Percentiles rank a stretch among this genome's conserved stretches.
Evolutionary conservation across 495 filamentous ascomycete species (phyloP).

Genomic region (Hyaloscypha hepaticicola): DNA sequence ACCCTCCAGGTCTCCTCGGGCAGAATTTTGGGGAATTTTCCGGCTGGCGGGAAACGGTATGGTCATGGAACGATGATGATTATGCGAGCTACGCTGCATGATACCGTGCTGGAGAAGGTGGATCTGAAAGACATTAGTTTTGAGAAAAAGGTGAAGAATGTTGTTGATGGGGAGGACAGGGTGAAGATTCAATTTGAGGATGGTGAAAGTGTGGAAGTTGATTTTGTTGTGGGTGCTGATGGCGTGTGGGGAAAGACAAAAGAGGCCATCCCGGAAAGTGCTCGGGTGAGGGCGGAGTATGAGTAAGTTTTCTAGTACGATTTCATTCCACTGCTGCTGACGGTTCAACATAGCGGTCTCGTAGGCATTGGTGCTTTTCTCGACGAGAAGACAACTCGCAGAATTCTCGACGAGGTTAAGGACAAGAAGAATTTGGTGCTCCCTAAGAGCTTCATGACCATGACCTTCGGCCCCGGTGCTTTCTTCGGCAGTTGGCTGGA

Average conservation of each 20-base stretch:
- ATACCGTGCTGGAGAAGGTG: not conserved
- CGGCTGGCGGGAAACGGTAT: not conserved
- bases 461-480: not conserved
- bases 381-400: not conserved
- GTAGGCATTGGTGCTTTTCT: not conserved
- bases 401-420: not conserved
- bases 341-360: not conserved
- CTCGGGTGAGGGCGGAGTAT: not conserved
- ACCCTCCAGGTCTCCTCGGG: not conserved
- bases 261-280: not conserved
- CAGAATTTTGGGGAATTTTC: not conserved
- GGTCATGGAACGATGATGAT: not conserved
- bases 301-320: not conserved
- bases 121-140: conserved; percentile 1
- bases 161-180: not conserved
- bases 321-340: too few relatives aligned
- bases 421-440: not conserved
- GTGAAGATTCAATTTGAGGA: not conserved
- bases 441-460: not conserved
- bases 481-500: not conserved
- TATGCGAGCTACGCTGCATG: not conserved
- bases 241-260: not conserved
- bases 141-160: not conserved
- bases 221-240: not conserved
- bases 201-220: not conserved